Conservation (phyloP, 2,329 filamentous ascomycete genomes). For the Myrmaecium sp. region DNA sequence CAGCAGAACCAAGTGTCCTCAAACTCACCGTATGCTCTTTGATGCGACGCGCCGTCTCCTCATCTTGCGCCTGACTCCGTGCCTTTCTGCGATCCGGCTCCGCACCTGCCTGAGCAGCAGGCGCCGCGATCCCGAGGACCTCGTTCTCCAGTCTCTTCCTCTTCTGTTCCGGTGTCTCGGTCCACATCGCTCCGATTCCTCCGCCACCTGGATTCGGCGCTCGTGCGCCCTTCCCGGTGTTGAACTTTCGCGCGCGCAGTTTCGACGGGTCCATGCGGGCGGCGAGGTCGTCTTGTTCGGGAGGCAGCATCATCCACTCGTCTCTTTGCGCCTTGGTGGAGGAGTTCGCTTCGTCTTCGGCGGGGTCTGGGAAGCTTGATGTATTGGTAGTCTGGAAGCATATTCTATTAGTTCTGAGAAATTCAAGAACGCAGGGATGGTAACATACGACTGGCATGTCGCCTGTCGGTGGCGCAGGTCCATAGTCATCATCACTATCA, state of each 20-base stretch:
- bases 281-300: conserved; percentile 31
- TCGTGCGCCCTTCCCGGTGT: conserved; percentile 46
- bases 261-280: conserved; percentile 68
- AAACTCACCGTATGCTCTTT: conserved; percentile 31
- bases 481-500: conserved; percentile 29
- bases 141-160: conserved; percentile 63
- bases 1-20: neutral
- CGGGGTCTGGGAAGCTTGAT: neutral
- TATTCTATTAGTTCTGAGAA: neutral
- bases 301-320: conserved; percentile 41
- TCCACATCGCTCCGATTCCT: conserved; percentile 54
- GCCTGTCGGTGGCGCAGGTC: conserved; percentile 24
- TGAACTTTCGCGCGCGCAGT: conserved; percentile 66
- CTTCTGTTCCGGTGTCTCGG: conserved; percentile 81
- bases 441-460: conserved; percentile 8
- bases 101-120: conserved; percentile 15
- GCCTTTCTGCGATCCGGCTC: conserved; percentile 12
- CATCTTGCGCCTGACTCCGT: conserved; percentile 21
- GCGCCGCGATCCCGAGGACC: conserved; percentile 52
- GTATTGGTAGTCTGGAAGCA: neutral
- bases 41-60: conserved; percentile 32
- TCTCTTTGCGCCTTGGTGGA: conserved; percentile 57
- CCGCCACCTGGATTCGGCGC: conserved; percentile 20
- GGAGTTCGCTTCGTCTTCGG: conserved; percentile 8
- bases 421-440: neutral